These are phyloP conservation scores for Knufia fluminis DNA, from an alignment of 2,329 filamentous ascomycete genomes.

Conservation along the genomic window DNA sequence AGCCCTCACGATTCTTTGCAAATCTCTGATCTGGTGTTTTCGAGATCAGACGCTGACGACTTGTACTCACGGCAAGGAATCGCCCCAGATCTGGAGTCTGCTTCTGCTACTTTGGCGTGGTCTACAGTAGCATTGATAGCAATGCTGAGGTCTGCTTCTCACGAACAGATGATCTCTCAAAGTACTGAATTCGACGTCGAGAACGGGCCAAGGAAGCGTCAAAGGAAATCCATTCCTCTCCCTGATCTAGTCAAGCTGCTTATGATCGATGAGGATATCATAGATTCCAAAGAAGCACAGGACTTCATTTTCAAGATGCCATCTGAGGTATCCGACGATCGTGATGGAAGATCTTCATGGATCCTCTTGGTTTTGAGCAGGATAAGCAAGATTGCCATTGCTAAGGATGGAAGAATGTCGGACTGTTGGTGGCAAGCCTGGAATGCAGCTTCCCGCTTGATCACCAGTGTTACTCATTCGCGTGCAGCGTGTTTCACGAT, in stretches of 20 bases:
- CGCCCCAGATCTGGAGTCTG: neutral
- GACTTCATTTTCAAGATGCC: constrained; percentile 51
- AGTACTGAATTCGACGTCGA: constrained; percentile 12
- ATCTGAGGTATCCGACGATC: constrained; percentile 59
- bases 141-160: neutral
- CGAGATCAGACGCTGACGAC: neutral
- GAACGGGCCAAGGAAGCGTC: constrained; percentile 26
- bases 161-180: neutral
- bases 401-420: neutral
- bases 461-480: constrained; percentile 9
- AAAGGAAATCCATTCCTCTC: neutral
- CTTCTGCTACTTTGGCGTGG: constrained; percentile 6
- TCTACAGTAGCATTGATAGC: constrained; percentile 3
- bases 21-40: constrained; percentile 6
- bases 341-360: constrained; percentile 61
- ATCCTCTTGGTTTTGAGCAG: constrained; percentile 61
- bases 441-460: constrained; percentile 14
- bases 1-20: constrained; percentile 2
- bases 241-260: constrained; percentile 31
- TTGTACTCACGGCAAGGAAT: neutral
- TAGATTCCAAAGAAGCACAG: constrained; percentile 44
- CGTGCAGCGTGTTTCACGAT: constrained; percentile 17
- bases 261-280: constrained; percentile 36
- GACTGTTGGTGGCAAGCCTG: constrained; percentile 15
- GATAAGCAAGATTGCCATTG: neutral